Evolutionary conservation across 352 stramenopile genomes (phyloP).

Genomic region (Pythium guiyangense): DNA sequence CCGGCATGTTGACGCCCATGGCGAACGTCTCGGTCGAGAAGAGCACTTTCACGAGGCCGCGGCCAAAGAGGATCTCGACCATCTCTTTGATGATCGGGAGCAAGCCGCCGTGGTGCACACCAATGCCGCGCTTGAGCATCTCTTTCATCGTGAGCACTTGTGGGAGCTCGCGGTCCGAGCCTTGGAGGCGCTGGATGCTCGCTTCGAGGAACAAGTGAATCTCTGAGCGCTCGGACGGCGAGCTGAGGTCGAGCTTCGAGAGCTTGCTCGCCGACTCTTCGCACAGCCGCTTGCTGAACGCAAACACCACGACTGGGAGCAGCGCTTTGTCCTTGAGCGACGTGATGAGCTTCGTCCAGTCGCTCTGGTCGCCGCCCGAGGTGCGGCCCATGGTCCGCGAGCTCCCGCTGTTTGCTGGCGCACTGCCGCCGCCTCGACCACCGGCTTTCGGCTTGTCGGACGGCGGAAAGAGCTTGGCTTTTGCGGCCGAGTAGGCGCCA

Average conservation of each 20-base stretch:
- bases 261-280: conserved; percentile 79
- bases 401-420: conserved; percentile 22
- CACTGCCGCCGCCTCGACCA: conserved; percentile 20
- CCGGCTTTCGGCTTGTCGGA: conserved; percentile 47
- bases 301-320: conserved; percentile 95
- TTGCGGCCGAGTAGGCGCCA: conserved; percentile 49
- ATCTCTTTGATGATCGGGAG: conserved; percentile 99
- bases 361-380: conserved; percentile 61
- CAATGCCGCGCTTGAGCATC: conserved; percentile 95
- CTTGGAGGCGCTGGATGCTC: conserved; percentile 73
- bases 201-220: conserved; percentile 80
- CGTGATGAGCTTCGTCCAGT: conserved; percentile 89
- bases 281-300: conserved; percentile 83
- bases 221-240: conserved; percentile 68
- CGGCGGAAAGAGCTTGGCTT: conserved; percentile 55
- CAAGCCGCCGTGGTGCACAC: conserved; percentile 95
- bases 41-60: conserved; percentile 96
- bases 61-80: conserved; percentile 98
- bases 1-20: conserved; percentile 99
- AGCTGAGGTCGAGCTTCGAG: conserved; percentile 68
- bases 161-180: conserved; percentile 96
- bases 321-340: conserved; percentile 89
- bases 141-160: conserved; percentile 98
- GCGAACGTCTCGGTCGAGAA: conserved; percentile 99
- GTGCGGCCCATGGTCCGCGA: conserved; percentile 49